A percentile compares a stretch with the other conserved stretches of the same genome.
phyloP scores from a whole-genome alignment of 441 rosid species.

The Mallotus japonicus region DNA sequence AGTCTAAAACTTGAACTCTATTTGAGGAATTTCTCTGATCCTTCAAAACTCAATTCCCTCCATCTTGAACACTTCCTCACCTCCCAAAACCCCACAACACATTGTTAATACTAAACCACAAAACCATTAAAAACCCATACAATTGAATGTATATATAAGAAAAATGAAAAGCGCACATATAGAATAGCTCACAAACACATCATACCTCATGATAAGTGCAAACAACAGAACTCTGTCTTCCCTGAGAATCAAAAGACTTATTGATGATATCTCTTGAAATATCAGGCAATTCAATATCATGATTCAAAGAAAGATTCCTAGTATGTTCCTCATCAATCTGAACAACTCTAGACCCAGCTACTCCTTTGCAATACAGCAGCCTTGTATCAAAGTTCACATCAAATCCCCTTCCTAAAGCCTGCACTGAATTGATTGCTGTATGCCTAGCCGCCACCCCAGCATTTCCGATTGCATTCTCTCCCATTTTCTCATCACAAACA shows the following conservation, averaged over 20 bases:
- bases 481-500: constrained; percentile 40
- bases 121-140: background rate
- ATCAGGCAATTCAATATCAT: constrained; percentile 37
- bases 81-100: background rate
- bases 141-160: no score
- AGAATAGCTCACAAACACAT: background rate
- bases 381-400: constrained; percentile 73
- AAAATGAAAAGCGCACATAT: background rate
- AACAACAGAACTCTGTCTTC: constrained; percentile 49
- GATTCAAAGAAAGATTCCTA: constrained; percentile 47
- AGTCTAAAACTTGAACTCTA: background rate
- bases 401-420: constrained; percentile 71
- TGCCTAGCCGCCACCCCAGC: constrained; percentile 39
- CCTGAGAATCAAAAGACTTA: constrained; percentile 30
- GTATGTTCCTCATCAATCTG: constrained; percentile 55
- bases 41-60: background rate
- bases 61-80: background rate
- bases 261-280: constrained; percentile 56
- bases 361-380: constrained; percentile 70
- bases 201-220: constrained; percentile 50
- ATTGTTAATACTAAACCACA: background rate
- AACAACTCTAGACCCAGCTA: constrained; percentile 48
- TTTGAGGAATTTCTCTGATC: background rate
- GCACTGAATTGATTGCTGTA: constrained; percentile 59
- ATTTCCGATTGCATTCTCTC: constrained; percentile 32